Evolutionary conservation across 169 alveolate species (phyloP).

Genomic region (Toxoplasma gondii): DNA sequence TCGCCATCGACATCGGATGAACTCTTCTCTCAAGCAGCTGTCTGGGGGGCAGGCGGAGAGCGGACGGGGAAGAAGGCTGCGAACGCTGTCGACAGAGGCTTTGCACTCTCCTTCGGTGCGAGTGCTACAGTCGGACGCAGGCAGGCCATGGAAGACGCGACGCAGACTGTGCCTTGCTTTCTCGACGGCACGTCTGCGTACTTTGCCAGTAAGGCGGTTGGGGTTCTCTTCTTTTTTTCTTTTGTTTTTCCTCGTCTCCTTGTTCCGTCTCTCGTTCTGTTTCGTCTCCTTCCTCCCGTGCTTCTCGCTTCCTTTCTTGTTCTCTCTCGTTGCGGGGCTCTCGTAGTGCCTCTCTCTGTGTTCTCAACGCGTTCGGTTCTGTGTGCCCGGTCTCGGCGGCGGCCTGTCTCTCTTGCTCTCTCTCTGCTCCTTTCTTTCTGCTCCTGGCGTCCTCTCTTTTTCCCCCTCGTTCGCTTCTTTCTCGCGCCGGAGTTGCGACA

Average conservation of each 20-base stretch:
- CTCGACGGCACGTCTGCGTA: background rate
- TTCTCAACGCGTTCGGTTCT: too few relatives aligned
- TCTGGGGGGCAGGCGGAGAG: background rate
- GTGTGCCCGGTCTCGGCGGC: too few relatives aligned
- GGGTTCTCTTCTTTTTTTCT: background rate
- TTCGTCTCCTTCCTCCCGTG: too few relatives aligned
- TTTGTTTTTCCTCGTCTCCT: background rate
- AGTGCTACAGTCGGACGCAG: conserved; percentile 14
- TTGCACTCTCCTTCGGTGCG: background rate
- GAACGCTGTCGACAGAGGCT: background rate
- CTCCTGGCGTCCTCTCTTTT: too few relatives aligned
- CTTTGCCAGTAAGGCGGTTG: background rate
- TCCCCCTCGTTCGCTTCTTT: too few relatives aligned
- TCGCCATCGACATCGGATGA: background rate
- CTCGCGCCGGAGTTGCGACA: too few relatives aligned
- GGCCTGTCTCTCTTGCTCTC: too few relatives aligned
- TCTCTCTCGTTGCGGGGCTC: too few relatives aligned
- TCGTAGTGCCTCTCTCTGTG: too few relatives aligned
- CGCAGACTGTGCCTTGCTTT: background rate
- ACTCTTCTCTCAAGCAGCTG: background rate
- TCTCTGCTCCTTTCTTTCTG: background rate
- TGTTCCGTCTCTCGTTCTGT: too few relatives aligned
- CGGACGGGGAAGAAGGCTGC: background rate
- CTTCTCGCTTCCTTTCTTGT: too few relatives aligned
- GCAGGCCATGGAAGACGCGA: background rate